Conservation (phyloP, 257 asterid genomes). For the Knoxia roxburghii region DNA sequence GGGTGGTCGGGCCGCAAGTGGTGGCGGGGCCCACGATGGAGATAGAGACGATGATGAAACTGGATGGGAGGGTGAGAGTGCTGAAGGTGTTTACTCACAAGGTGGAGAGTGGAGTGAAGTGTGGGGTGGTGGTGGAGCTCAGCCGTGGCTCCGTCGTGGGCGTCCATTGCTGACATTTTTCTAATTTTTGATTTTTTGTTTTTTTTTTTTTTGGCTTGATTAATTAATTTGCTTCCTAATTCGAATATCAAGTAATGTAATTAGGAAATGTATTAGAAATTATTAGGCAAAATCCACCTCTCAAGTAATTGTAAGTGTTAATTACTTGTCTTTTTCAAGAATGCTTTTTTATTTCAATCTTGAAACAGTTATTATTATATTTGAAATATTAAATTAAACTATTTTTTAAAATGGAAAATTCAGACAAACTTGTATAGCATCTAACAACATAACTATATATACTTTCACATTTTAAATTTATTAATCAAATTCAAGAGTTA, state of each 20-base stretch:
- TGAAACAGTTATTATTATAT: no score
- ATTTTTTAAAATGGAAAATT: no score
- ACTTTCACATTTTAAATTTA: no score
- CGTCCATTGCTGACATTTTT: conserved; percentile 78
- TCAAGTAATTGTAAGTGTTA: background rate
- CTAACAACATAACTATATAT: no score
- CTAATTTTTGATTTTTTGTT: no score
- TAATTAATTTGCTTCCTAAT: background rate
- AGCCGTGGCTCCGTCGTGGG: conserved; percentile 72
- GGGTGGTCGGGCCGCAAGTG: conserved; percentile 16
- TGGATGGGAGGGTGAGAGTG: conserved; percentile 83
- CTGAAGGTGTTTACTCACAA: conserved; percentile 79
- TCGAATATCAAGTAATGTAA: background rate
- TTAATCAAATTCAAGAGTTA: no score
- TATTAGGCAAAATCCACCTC: no score
- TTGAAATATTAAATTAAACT: no score
- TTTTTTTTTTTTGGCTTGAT: background rate
- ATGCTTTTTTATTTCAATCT: no score
- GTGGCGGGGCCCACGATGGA: conserved; percentile 57
- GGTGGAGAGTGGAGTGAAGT: conserved; percentile 55
- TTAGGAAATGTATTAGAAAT: conserved; percentile 2
- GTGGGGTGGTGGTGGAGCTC: conserved; percentile 67
- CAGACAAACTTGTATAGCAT: no score
- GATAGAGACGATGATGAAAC: conserved; percentile 81
- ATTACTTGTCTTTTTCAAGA: no score